These are phyloP conservation scores for Solanum paucissectum DNA, from an alignment of 257 asterid genomes.

Conservation along the genomic window DNA sequence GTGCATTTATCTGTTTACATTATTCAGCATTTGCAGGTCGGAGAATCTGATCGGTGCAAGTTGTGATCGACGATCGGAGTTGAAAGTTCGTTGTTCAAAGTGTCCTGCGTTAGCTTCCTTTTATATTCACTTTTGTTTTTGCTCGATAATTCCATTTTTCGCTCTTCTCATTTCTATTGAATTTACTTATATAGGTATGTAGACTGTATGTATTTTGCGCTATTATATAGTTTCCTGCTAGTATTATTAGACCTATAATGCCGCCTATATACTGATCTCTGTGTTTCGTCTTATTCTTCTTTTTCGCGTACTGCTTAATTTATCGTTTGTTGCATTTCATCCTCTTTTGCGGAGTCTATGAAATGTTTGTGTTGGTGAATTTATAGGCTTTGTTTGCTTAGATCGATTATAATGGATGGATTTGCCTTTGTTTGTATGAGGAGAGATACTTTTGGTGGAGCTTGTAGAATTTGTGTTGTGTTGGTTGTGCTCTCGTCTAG, in stretches of 20 bases:
- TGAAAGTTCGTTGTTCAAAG: conserved; percentile 1
- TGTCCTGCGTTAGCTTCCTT: not conserved
- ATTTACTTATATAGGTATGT: not conserved
- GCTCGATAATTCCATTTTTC: not conserved
- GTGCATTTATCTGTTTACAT: not conserved
- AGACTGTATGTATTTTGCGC: not conserved
- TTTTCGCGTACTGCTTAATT: not conserved
- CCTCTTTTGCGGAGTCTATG: not conserved
- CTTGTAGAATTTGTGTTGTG: not conserved
- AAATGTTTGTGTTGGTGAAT: not conserved
- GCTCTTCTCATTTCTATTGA: not conserved
- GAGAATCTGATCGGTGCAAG: not conserved
- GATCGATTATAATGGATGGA: not conserved
- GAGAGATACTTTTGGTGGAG: not conserved
- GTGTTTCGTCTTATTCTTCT: not conserved
- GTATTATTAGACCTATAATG: not conserved
- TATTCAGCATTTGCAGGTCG: not conserved
- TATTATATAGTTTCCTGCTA: not conserved
- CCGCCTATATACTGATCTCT: not conserved
- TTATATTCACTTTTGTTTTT: not conserved
- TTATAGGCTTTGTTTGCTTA: not conserved
- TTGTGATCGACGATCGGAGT: not conserved
- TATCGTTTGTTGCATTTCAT: not conserved
- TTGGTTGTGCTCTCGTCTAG: not conserved
- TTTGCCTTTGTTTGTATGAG: not conserved